Base-by-base conservation (phyloP, 73 alveolate genomes). In the Paramecium tetraurelia region DNA sequence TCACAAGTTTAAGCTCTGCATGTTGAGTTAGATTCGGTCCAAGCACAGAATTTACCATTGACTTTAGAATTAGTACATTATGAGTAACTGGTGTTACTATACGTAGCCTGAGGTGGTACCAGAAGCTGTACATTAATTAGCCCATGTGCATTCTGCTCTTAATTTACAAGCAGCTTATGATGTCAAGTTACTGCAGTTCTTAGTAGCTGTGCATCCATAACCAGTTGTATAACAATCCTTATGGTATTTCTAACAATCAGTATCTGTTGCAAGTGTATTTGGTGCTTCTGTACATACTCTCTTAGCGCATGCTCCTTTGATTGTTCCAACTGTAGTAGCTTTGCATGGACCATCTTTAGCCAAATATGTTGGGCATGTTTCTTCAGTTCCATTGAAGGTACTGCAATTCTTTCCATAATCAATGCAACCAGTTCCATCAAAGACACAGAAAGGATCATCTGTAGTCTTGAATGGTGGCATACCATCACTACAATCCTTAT, bases 211-310 rank as follows among this genome's bases (percentile, higher is more conserved):
- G 18, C 90, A 80, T 80, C 90, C 90, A 2, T 41, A 41, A 3
- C 77, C 90, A 44, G 90, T 80, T 43, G 90, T 44, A 11, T n/a
- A 9, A 44, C 90, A 80, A 22, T 33, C 75, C 14, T 71, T 36
- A 14, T 80, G 70, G 43, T 44, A 80, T 4, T 59, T 18, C 11
- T 43, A 5, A 43, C 77, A 80, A 5, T 80, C 90, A 10, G 24
- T 2, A 48, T 80, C 75, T 6, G 90, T 80, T 24, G 4, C 21
- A 8, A 80, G 24, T 21, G 75, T 80, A 46, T 48, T 80, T 31
- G 77, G 76, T 10, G 90, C 90, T 48, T 80, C 70, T 43, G 76
- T 44, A 9, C 90, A 80, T 1, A 48, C 72, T 44, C 50, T 80
- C 24, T 31, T 24, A 8, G 75, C 72, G 21, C 90, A 80, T 1